phyloP scores from a whole-genome alignment of 2,329 filamentous ascomycete genomes.

The Ceratocystis huliohia region DNA sequence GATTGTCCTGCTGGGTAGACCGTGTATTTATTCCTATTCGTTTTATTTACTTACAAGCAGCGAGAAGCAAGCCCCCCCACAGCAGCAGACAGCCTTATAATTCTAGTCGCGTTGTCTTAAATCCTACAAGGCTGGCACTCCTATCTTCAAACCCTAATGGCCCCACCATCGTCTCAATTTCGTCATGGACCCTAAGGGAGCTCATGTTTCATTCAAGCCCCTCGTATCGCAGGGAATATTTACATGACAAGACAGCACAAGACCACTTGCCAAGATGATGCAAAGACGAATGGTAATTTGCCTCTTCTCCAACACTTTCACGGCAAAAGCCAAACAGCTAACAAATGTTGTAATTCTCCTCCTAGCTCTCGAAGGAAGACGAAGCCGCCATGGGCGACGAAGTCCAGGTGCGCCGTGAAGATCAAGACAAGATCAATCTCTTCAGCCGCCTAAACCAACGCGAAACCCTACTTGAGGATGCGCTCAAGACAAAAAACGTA shows the following conservation, averaged over 20 bases:
- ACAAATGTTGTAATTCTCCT: conserved; percentile 14
- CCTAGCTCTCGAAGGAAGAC: conserved; percentile 82
- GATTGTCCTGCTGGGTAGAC: background rate
- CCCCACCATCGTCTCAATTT: conserved; percentile 5
- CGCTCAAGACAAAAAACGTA: conserved; percentile 68
- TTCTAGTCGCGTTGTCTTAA: conserved; percentile 4
- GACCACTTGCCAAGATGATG: conserved; percentile 33
- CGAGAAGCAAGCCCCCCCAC: too few species aligned
- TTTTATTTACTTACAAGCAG: background rate
- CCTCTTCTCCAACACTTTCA: background rate
- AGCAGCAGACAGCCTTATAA: too few species aligned
- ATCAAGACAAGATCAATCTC: conserved; percentile 97
- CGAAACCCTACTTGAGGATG: conserved; percentile 64
- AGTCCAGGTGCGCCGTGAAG: conserved; percentile 85
- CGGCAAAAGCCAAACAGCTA: conserved; percentile 19
- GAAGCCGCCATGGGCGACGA: conserved; percentile 69
- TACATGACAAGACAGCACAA: too few species aligned
- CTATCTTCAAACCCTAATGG: background rate
- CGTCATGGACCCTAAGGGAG: background rate
- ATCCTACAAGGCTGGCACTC: conserved; percentile 9
- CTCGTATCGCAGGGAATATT: background rate
- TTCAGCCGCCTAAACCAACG: conserved; percentile 91
- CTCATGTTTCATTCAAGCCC: background rate
- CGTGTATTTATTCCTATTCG: background rate
- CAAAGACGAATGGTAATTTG: conserved; percentile 46